Percentiles rank a stretch among this genome's conserved stretches.
Evolutionary conservation across 176 grass and related monocot genomes (phyloP).

Genomic region (Stipa capillata): DNA sequence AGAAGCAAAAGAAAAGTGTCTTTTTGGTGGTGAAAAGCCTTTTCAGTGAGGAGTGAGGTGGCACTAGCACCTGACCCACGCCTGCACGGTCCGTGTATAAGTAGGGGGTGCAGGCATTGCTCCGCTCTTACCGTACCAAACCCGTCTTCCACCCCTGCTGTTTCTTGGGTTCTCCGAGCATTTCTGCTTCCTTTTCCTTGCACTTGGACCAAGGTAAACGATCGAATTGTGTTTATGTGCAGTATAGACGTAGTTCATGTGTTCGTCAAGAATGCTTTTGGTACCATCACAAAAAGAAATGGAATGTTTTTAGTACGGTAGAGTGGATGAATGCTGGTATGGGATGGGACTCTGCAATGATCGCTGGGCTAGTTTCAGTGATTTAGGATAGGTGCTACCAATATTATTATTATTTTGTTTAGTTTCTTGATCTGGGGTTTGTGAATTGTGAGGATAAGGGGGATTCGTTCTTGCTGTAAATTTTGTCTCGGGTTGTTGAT

Average conservation of each 20-base stretch:
- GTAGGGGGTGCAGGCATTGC: conserved; percentile 8
- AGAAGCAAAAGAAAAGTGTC: background rate
- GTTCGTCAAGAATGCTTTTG: background rate
- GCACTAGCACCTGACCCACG: background rate
- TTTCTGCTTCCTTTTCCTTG: background rate
- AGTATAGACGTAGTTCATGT: background rate
- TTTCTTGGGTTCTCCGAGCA: background rate
- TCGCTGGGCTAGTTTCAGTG: background rate
- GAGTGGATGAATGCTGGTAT: background rate
- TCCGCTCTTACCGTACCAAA: background rate
- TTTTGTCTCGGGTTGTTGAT: background rate
- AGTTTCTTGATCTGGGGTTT: background rate
- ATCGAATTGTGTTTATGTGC: background rate
- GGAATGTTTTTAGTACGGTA: background rate
- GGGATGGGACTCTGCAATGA: background rate
- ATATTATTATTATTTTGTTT: background rate
- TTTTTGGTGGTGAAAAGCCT: background rate
- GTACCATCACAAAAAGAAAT: background rate
- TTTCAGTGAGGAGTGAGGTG: background rate
- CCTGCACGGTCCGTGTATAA: conserved; percentile 24
- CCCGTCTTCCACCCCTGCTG: background rate
- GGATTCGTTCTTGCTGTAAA: no score
- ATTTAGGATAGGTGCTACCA: background rate
- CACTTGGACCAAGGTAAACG: background rate
- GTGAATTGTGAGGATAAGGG: no score